phyloP scores from a whole-genome alignment of 768 basidiomycete genomes.

The Auricularia sp. region DNA sequence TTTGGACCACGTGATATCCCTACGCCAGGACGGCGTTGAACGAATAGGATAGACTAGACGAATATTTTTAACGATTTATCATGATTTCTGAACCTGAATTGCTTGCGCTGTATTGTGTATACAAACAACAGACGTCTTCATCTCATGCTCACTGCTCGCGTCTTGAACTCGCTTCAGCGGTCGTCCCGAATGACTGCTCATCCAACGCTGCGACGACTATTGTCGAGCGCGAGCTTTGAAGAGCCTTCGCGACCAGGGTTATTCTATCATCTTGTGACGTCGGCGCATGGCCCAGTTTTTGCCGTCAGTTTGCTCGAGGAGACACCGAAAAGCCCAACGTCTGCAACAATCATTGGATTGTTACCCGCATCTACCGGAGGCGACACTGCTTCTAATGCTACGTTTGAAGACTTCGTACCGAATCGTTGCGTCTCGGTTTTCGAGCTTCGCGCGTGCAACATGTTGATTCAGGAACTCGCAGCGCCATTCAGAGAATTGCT shows the following conservation, averaged over 20 bases:
- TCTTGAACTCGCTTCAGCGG: background rate
- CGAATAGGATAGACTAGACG: background rate
- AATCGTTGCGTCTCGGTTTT: slow-evolving; percentile 43
- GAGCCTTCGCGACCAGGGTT: slow-evolving; percentile 58
- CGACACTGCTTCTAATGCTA: slow-evolving; percentile 32
- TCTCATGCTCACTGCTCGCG: background rate
- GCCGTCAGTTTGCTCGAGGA: slow-evolving; percentile 54
- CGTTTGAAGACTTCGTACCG: slow-evolving; percentile 60
- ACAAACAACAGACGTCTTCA: background rate
- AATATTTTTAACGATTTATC: background rate
- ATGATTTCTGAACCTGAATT: background rate
- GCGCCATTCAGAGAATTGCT: slow-evolving; percentile 51
- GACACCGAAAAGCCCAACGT: slow-evolving; percentile 35
- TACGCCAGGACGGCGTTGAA: background rate
- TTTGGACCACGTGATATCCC: background rate
- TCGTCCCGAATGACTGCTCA: background rate
- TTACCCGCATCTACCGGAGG: slow-evolving; percentile 39
- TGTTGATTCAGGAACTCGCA: slow-evolving; percentile 17
- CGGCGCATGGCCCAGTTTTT: slow-evolving; percentile 44
- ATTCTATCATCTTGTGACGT: slow-evolving; percentile 58
- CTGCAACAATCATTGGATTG: slow-evolving; percentile 57
- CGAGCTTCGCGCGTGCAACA: background rate
- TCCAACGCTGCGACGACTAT: background rate
- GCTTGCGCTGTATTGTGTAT: background rate
- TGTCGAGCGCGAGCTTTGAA: slow-evolving; percentile 16